phyloP scores from a whole-genome alignment of 1,284 basidiomycete species.

The Ganoderma sinense region DNA sequence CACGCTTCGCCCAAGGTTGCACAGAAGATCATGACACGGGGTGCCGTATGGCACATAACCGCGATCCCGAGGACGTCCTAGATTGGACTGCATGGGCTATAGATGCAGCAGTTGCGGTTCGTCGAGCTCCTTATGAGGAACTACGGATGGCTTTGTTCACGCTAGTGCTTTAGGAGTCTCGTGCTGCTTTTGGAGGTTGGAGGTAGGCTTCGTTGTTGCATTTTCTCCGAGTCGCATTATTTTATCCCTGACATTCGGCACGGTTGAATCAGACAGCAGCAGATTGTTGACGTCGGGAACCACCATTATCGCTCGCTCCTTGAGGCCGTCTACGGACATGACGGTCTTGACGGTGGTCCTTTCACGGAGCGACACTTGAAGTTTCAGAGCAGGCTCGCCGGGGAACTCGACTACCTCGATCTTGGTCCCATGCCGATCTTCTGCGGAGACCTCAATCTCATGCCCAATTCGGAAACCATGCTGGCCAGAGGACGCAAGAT shows the following conservation, averaged over 20 bases:
- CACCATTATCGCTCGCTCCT: not conserved
- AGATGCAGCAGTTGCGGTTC: not conserved
- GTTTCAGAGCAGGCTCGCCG: no score
- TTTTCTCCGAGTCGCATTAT: no score
- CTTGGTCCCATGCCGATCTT: slow-evolving; percentile 22
- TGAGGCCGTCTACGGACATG: not conserved
- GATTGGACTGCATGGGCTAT: not conserved
- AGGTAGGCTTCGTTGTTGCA: not conserved
- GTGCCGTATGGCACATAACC: not conserved
- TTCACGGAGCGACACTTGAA: not conserved
- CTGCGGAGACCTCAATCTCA: slow-evolving; percentile 18
- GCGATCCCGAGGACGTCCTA: not conserved
- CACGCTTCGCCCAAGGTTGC: not conserved
- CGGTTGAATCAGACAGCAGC: not conserved
- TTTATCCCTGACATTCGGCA: not conserved
- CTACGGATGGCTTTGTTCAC: no score
- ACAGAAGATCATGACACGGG: not conserved
- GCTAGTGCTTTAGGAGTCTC: not conserved
- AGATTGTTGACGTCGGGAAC: not conserved
- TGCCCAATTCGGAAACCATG: slow-evolving; percentile 19
- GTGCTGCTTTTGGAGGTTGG: not conserved
- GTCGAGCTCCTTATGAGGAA: no score
- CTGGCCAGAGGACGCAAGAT: slow-evolving; percentile 10
- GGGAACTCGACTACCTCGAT: not conserved
- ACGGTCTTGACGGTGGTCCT: not conserved